phyloP scores from a whole-genome alignment of 106 monocot genomes.

The Posidonia australis region DNA sequence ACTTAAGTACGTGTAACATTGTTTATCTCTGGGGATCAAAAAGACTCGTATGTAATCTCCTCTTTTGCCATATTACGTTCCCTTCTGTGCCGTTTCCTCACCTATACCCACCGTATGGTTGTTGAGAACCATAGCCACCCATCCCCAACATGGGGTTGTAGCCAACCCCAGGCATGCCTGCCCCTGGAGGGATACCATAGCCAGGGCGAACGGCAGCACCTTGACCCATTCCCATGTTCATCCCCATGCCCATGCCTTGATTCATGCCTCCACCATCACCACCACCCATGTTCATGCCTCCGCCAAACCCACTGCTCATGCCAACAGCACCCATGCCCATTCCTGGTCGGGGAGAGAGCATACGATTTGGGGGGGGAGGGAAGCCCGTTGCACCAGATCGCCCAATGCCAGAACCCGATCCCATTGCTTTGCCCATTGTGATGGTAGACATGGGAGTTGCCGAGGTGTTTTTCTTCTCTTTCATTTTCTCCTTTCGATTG shows the following conservation, averaged over 20 bases:
- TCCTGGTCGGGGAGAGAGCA: conserved; percentile 31
- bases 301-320: conserved; percentile 12
- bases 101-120: conserved; percentile 46
- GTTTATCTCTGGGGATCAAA: not conserved
- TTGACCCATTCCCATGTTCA: conserved; percentile 29
- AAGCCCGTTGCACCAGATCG: conserved; percentile 15
- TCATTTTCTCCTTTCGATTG: conserved; percentile 75
- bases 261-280: conserved; percentile 11
- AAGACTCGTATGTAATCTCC: not conserved
- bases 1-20: not conserved
- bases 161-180: conserved; percentile 28
- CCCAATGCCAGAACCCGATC: conserved; percentile 40
- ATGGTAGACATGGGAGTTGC: conserved; percentile 47
- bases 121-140: conserved; percentile 47
- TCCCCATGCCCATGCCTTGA: conserved; percentile 12
- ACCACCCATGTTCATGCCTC: conserved; percentile 18
- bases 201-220: conserved; percentile 16
- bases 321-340: conserved; percentile 26
- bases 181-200: conserved; percentile 14
- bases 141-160: conserved; percentile 48
- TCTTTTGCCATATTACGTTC: not conserved
- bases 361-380: conserved; percentile 28
- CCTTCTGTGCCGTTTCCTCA: conserved; percentile 10
- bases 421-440: conserved; percentile 98
- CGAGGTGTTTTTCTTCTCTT: conserved; percentile 31